Conservation (phyloP, 2,329 filamentous ascomycete species). For the Fusarium nygamai region DNA sequence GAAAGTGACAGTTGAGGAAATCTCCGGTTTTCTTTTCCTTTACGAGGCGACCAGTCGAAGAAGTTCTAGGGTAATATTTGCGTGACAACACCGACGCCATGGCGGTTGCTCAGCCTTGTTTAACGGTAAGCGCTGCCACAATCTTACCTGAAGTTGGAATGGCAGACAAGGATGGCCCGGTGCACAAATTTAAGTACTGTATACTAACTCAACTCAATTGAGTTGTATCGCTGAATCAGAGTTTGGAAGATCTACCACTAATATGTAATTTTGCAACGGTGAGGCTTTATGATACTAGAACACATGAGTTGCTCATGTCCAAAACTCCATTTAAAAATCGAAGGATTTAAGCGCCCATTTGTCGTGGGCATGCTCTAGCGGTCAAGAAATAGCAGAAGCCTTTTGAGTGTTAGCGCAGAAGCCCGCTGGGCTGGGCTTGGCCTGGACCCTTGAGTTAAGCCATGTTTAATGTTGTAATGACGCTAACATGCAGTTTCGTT, state of each 20-base stretch:
- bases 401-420: constrained; percentile 13
- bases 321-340: not conserved
- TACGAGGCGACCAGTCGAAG: not conserved
- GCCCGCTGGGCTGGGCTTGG: constrained; percentile 12
- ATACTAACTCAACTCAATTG: not conserved
- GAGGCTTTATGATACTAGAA: not conserved
- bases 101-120: constrained; percentile 36
- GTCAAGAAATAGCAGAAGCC: constrained; percentile 21
- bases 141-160: not conserved
- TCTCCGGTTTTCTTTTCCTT: not conserved
- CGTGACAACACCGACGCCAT: constrained; percentile 25
- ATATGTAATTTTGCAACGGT: not conserved
- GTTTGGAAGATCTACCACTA: constrained; percentile 9
- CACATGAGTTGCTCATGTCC: not conserved
- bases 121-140: not conserved
- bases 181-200: not conserved
- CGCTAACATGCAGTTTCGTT: constrained; percentile 3
- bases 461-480: constrained; percentile 9
- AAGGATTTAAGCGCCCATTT: constrained; percentile 5
- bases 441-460: constrained; percentile 26
- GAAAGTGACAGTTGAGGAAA: constrained; percentile 5
- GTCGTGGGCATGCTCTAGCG: constrained; percentile 1
- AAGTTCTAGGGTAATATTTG: constrained; percentile 1
- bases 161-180: not conserved
- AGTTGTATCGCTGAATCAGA: not conserved